These are phyloP conservation scores for Metschnikowia aberdeeniae DNA, from an alignment of 805 yeast species.

Conservation along the genomic window DNA sequence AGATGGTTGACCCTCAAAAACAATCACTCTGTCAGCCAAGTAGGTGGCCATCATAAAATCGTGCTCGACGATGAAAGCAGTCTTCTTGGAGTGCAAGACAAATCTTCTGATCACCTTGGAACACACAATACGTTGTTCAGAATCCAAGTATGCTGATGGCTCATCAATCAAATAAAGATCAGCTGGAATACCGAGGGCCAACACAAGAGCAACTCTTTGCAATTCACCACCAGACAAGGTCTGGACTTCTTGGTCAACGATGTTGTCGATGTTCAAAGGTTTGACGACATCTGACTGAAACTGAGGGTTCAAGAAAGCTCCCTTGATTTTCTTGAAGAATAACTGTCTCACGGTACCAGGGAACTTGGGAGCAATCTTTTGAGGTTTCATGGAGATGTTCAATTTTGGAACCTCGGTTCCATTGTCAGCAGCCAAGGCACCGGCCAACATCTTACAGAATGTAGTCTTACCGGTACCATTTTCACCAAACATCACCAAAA, in stretches of 20 bases:
- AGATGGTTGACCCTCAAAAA: slow-evolving; percentile 94
- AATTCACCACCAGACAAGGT: slow-evolving; percentile 98
- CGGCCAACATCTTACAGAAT: slow-evolving; percentile 91
- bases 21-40: slow-evolving; percentile 97
- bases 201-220: slow-evolving; percentile 97
- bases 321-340: slow-evolving; percentile 94
- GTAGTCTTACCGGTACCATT: slow-evolving; percentile 99
- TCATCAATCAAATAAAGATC: slow-evolving; percentile 97
- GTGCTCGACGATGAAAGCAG: slow-evolving; percentile 99
- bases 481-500: slow-evolving; percentile 99
- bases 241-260: slow-evolving; percentile 97
- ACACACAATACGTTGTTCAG: slow-evolving; percentile 99
- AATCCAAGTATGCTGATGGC: slow-evolving; percentile 98
- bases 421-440: slow-evolving; percentile 83
- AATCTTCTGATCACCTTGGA: slow-evolving; percentile 97
- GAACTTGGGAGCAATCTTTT: slow-evolving; percentile 97
- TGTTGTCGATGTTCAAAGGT: slow-evolving; percentile 89
- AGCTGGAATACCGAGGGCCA: slow-evolving; percentile 90
- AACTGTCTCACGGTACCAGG: slow-evolving; percentile 98
- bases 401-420: slow-evolving; percentile 77
- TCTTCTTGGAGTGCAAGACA: slow-evolving; percentile 92
- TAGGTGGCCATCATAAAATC: slow-evolving; percentile 99
- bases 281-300: slow-evolving; percentile 97
- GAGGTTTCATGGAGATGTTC: slow-evolving; percentile 97
- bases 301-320: slow-evolving; percentile 91